Base-by-base conservation (phyloP, 805 yeast species). In the Teunomyces panamensis region DNA sequence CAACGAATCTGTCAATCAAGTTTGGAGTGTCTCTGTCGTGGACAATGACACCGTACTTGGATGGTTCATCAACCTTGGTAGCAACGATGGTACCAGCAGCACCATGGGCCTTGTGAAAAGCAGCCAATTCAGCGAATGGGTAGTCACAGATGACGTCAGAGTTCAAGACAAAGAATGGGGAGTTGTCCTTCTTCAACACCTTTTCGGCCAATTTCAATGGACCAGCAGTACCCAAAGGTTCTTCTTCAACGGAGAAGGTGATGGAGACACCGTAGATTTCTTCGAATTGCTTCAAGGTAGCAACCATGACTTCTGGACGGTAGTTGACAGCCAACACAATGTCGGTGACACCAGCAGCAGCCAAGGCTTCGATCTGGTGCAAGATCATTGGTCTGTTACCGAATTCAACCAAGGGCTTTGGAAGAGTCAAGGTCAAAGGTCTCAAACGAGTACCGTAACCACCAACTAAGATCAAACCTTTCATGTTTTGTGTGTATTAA, bases 361-460 rank as follows among this genome's bases (percentile, higher is more conserved):
- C 97, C 55, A 94, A 79, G 46, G 99, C 97, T 78, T 94, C 97
- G 68, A 94, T 90, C 79, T 94, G 99, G 73, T 94, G 99, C 62
- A 89, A 79, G 63, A 94, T 94, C 99, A 94, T 94, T 65, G 99
- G 98, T 78, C 92, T 88, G 88, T 94, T 94, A 71, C 88, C 99
- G 65, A 94, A 94, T 77, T 92, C 98, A 56, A 91, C 97, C 73
- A 91, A 80, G 45, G 98, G 98, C 77, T 91, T 91, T 71, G 98
- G 98, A 56, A 85, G 81, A 50, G 97, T 89, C 62, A 91, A 78
- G 54, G 98, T 91, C 65, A 94, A 80, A 54, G 99, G 99, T 83
- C 99, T 91, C 79, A 94, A 87, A 79, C 99, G 94, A 66, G 99
- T 94, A 81, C 99, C 99, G 80, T 91, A 94, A 74, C 99, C 99